A percentile compares a stretch with the other conserved stretches of the same genome.
Evolutionary conservation across 306 rosid genomes (phyloP).

Genomic region (Vachellia collinsii): DNA sequence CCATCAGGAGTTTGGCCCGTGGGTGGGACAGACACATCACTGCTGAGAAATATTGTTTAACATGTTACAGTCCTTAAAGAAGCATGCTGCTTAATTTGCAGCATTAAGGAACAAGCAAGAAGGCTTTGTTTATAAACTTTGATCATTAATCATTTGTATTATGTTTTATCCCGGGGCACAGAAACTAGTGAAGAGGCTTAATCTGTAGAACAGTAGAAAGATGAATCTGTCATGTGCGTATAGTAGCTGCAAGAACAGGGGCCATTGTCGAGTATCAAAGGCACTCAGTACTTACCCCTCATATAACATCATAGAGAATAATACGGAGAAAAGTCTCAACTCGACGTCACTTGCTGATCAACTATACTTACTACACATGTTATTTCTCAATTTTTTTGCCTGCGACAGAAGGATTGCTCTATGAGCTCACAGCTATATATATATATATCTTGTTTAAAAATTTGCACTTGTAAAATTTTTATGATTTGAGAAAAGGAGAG

Average conservation of each 20-base stretch:
- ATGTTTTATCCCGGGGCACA: too few species aligned
- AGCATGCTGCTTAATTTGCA: background rate
- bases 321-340: background rate
- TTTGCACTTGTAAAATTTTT: background rate
- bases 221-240: background rate
- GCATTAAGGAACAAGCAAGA: background rate
- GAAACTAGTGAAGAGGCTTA: background rate
- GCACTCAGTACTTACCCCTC: background rate
- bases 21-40: conserved; percentile 11
- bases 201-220: background rate
- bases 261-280: conserved; percentile 24
- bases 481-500: conserved; percentile 3
- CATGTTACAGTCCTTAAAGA: background rate
- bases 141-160: background rate
- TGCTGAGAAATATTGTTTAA: background rate
- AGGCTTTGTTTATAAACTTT: background rate
- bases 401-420: background rate
- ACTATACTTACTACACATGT: background rate
- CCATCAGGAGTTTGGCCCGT: background rate
- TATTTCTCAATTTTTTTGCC: conserved; percentile 7
- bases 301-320: background rate
- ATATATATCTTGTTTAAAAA: background rate
- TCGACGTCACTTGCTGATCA: conserved; percentile 14
- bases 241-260: conserved; percentile 15
- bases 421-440: background rate